Evolutionary conservation across 768 basidiomycete genomes (phyloP).

Genomic region (Lanmaoa pseudosensibilis): DNA sequence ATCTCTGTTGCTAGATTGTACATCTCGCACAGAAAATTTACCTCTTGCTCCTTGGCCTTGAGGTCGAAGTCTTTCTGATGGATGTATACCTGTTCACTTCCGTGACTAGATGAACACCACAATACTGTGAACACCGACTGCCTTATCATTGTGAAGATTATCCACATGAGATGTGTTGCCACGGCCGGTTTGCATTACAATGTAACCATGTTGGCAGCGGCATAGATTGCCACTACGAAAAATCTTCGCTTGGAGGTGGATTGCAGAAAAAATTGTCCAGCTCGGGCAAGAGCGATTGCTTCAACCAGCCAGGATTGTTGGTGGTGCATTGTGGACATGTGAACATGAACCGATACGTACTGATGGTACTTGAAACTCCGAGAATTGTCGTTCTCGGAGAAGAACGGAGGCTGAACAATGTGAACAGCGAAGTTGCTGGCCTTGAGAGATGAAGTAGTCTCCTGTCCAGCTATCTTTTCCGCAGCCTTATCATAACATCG

Average conservation of each 20-base stretch:
- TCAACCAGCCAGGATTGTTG: slow-evolving; percentile 6
- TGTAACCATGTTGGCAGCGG: not conserved
- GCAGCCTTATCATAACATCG: not conserved
- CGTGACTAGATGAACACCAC: not conserved
- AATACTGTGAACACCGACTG: not conserved
- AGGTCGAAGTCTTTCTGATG: not conserved
- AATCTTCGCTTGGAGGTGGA: not conserved
- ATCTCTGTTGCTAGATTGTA: slow-evolving; percentile 10
- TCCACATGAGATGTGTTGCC: not conserved
- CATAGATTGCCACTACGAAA: slow-evolving; percentile 17
- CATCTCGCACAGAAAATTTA: slow-evolving; percentile 12
- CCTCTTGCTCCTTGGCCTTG: not conserved
- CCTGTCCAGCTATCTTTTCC: rapidly evolving
- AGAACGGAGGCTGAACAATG: slow-evolving; percentile 16
- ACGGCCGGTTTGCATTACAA: not conserved
- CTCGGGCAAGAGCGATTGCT: slow-evolving; percentile 1
- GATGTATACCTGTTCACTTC: slow-evolving; percentile 4
- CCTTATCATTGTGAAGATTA: not conserved
- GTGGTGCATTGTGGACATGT: not conserved
- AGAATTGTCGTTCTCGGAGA: not conserved
- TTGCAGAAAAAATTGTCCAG: not conserved
- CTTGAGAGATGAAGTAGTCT: not conserved
- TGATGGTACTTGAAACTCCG: not conserved
- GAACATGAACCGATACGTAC: not conserved
- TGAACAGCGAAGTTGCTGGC: slow-evolving; percentile 6